Conservation (phyloP, 345 rosid species). For the Sapria himalayana region DNA sequence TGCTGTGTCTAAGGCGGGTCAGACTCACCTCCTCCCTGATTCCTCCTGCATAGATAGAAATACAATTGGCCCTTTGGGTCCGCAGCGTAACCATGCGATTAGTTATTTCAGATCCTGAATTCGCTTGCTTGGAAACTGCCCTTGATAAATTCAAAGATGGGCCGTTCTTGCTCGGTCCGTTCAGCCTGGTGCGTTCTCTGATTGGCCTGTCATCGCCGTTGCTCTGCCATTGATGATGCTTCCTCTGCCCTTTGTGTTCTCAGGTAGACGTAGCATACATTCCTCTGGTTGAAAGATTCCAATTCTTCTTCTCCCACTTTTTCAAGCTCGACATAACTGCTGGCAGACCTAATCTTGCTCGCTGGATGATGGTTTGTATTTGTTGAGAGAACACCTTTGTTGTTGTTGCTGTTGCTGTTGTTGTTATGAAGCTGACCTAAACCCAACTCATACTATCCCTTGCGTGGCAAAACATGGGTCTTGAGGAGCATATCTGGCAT, state of each 20-base stretch:
- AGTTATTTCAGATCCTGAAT: slow-evolving; percentile 33
- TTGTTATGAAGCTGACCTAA: no score
- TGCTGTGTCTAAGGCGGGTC: slow-evolving; percentile 16
- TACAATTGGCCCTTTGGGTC: no score
- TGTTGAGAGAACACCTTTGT: no score
- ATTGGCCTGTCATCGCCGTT: not conserved
- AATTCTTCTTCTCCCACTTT: slow-evolving; percentile 23
- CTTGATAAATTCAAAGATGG: slow-evolving; percentile 53
- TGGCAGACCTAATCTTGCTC: slow-evolving; percentile 53
- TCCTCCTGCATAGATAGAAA: no score
- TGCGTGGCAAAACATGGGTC: no score
- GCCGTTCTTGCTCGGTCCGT: slow-evolving; percentile 71
- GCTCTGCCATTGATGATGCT: not conserved
- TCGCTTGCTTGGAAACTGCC: slow-evolving; percentile 56
- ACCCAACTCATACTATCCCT: no score
- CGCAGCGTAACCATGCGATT: no score
- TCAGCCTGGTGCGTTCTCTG: slow-evolving; percentile 35
- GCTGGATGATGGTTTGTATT: slow-evolving; percentile 86
- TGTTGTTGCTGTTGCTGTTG: no score
- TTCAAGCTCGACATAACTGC: slow-evolving; percentile 34
- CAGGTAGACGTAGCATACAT: slow-evolving; percentile 67
- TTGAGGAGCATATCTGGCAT: no score
- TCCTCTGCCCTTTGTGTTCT: slow-evolving; percentile 1
- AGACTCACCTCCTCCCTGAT: no score
- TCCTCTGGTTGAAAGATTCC: slow-evolving; percentile 48